phyloP scores from a whole-genome alignment of 164 flowering plant species.

The Annona squamosa region DNA sequence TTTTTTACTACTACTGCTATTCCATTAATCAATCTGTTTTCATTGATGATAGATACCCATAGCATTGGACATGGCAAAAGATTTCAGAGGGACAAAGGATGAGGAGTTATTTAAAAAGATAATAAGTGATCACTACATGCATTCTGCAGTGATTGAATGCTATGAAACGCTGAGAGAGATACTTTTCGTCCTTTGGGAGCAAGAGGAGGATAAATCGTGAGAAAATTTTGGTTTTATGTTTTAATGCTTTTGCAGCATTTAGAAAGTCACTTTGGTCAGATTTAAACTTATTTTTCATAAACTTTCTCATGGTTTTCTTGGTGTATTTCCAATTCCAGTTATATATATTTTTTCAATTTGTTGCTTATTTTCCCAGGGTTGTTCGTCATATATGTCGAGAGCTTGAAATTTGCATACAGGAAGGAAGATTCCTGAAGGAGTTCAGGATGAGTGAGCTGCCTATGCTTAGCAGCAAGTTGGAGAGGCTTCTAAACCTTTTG shows the following conservation, averaged over 20 bases:
- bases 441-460: slow-evolving; percentile 78
- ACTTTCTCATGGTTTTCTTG: neutral
- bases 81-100: slow-evolving; percentile 68
- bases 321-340: neutral
- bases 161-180: slow-evolving; percentile 72
- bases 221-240: slow-evolving; percentile 6
- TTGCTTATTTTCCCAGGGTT: slow-evolving; percentile 34
- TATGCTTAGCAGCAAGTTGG: slow-evolving; percentile 65
- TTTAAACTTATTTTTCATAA: neutral
- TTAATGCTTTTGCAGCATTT: neutral
- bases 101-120: slow-evolving; percentile 73
- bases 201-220: slow-evolving; percentile 54
- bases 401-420: slow-evolving; percentile 45
- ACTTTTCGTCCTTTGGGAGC: slow-evolving; percentile 46
- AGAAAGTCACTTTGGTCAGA: neutral
- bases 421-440: slow-evolving; percentile 40
- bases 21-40: neutral
- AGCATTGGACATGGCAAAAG: slow-evolving; percentile 98
- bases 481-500: slow-evolving; percentile 62
- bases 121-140: slow-evolving; percentile 64
- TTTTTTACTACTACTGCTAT: neutral
- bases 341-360: slow-evolving; percentile 2
- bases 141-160: slow-evolving; percentile 80
- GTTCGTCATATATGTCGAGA: slow-evolving; percentile 46
- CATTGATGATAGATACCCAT: slow-evolving; percentile 65